Base-by-base conservation (phyloP, 2,329 filamentous ascomycete species). In the Fonsecaea monophora region DNA sequence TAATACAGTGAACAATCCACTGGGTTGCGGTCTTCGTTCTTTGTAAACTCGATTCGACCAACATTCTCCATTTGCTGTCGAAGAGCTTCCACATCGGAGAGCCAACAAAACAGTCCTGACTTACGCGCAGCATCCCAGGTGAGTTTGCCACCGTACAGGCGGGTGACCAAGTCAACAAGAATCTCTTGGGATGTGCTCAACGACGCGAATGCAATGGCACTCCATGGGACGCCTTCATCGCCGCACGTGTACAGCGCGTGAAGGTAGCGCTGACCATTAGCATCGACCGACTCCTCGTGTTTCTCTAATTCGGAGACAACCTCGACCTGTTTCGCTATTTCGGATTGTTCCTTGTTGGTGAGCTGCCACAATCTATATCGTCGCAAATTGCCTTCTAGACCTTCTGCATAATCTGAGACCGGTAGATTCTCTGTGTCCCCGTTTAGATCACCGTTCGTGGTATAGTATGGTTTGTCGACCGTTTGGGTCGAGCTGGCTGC, bases 21-120 rank as follows among this genome's bases (percentile, higher is more conserved):
- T 0, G 95, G 95, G 72, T 96, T 94, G 77, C 93, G 95, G 65
- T 91, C 86, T 37, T 97, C 92, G 35, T 67, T 53, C 71, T 92
- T 92, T 15, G 92, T 93, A 78, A 98, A 99, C 75, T 98, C 93
- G 70, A 95, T 97, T 53, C 94, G 89, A 35, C 94, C 96, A 53
- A 99, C 87, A n/a, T 88, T 80, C 76, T 99, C 95, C 70, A 99
- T 94, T 75, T 97, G 92, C 0, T 86, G 79, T 77, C 85, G 88
- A 76, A 98, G 82, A 25, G 92, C 89, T 62, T 85, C 86, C 18
- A 84, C 78, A 77, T 97, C 94, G 0, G 88, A 87, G 10, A 99
- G 84, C 94, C 95, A 99, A 89, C 97, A 94, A 75, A 97, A 97
- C 63, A 98, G 85, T 10, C 95, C 95, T 71, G 90, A 92, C 75